A percentile compares a stretch with the other conserved stretches of the same genome.
Conservation (phyloP, 192 early-diverging fungal species). For the Rhizophagus clarus region DNA sequence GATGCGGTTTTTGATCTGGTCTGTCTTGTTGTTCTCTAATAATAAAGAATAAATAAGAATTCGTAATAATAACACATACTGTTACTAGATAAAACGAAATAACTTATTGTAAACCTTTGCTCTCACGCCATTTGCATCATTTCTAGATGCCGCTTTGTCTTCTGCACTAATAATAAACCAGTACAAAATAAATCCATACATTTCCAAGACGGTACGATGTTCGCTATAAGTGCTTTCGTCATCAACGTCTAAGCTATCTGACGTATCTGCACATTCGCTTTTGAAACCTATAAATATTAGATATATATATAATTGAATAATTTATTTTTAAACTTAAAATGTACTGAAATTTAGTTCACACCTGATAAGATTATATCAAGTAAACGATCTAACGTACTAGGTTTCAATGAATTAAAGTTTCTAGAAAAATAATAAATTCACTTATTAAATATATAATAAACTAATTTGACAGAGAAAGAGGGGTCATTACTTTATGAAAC, state of each 20-base stretch:
- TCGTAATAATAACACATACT: background rate
- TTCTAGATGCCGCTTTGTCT: conserved; percentile 53
- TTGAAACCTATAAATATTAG: conserved; percentile 67
- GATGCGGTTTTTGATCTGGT: conserved; percentile 44
- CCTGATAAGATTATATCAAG: conserved; percentile 74
- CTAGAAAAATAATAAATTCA: conserved; percentile 36
- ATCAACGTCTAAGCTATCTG: conserved; percentile 61
- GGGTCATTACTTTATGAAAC: conserved; percentile 63
- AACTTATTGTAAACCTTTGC: background rate
- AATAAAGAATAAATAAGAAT: background rate
- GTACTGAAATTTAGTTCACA: conserved; percentile 32
- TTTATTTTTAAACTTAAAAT: background rate
- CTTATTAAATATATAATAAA: background rate
- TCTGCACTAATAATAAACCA: conserved; percentile 79
- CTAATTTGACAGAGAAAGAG: background rate
- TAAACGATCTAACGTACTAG: conserved; percentile 56
- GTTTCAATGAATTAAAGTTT: conserved; percentile 50
- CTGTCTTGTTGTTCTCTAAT: conserved; percentile 43
- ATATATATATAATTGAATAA: background rate
- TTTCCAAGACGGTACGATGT: conserved; percentile 69
- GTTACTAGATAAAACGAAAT: too few species aligned
- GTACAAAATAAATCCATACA: conserved; percentile 82
- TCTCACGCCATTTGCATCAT: conserved; percentile 29
- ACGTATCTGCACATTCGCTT: conserved; percentile 61
- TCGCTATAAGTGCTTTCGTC: conserved; percentile 73